Base-by-base conservation (phyloP, 2,329 filamentous ascomycete species). In the Ilyonectria robusta region DNA sequence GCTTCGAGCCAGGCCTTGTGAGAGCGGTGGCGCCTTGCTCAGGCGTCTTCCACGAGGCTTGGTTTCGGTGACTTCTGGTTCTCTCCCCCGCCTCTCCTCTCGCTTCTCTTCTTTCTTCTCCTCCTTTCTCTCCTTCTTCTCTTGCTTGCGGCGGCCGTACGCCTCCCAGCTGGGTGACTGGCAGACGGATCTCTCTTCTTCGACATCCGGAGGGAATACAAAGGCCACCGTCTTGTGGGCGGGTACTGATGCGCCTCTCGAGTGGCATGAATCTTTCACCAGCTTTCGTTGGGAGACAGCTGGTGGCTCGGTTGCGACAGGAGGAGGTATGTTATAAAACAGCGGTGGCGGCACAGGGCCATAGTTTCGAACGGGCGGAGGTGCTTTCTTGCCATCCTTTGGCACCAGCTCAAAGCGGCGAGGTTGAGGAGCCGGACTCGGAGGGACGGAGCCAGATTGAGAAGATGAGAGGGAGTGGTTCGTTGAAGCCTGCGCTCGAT, bases 151-250 rank as follows among this genome's bases (percentile, higher is more conserved):
- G 21, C 84, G 83, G 3, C 83, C 83, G 70, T 87, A 87, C 23
- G 86, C 84, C 68, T 89, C 88, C 89, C 89, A 91, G 62, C 85
- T 89, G 2, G 89, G 89, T 1, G 89, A 91, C 62, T 89, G 87
- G 67, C 89, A 91, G 60, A 90, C 87, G 0, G 80, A 79, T 6
- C 71, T 72, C 31, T 72, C 75, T 21, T 76, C 76, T 9, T 78
- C 72, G 6, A 79, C 72, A 6, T 77, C 73, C 2, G 76, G 72
- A 2, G 79, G 78, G 1, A 79, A 76, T 48, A 73, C 72, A 47
- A 79, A 80, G 3, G 79, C 75, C 15, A 80, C 78, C 2, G 73
- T 74, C 40, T 78, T 79, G n/a, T 74, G 74, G 7, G 62, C 58
- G 9, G 63, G 69, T 35, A 46, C 44, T 17, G 53, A 70, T 8